A percentile compares a stretch with the other conserved stretches of the same genome.
These are phyloP conservation scores for Puccinia novopanici DNA, from an alignment of 1,284 basidiomycete species.

Conservation along the genomic window DNA sequence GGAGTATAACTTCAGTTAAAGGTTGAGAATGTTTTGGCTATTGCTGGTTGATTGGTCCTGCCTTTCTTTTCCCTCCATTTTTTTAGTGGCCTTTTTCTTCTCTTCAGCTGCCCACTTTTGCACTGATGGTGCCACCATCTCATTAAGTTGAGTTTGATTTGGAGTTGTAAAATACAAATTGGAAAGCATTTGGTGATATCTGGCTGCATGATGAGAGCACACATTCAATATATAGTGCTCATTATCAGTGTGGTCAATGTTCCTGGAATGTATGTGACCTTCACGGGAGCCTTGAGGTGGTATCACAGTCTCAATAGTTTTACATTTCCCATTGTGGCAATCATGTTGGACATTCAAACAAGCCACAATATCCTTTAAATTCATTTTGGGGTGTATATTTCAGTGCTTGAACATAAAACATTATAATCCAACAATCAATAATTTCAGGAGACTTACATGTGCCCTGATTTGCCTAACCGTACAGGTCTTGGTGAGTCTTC, in stretches of 20 bases:
- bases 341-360: constrained; percentile 13
- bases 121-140: background rate
- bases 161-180: background rate
- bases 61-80: background rate
- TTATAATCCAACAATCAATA: background rate
- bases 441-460: background rate
- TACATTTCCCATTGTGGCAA: background rate
- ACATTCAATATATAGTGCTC: background rate
- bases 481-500: background rate
- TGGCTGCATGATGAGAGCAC: background rate
- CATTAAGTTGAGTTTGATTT: background rate
- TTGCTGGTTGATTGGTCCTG: too few species aligned
- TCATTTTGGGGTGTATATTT: background rate
- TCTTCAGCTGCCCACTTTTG: background rate
- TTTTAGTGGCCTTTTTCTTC: background rate
- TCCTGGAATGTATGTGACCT: background rate
- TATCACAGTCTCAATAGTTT: background rate
- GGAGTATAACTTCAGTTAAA: too few species aligned
- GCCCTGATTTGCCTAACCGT: background rate
- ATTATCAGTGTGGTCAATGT: background rate
- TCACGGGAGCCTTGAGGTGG: background rate
- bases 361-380: background rate
- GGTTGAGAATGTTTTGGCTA: too few species aligned
- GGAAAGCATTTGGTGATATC: background rate
- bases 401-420: background rate